Base-by-base conservation (phyloP, 495 filamentous ascomycete genomes). In the Aspergillus diversus region DNA sequence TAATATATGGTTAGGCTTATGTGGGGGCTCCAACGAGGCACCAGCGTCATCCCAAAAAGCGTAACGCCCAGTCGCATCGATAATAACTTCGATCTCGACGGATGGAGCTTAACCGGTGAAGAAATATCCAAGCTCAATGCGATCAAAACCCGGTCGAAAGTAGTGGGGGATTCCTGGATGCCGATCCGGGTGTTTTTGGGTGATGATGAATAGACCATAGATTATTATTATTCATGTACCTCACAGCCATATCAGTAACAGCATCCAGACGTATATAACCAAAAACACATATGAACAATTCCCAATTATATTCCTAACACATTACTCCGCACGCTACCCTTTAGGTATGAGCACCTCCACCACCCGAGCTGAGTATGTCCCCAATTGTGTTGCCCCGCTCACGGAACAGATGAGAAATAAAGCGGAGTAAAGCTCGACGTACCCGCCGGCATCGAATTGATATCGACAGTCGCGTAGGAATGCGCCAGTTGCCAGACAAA, bases 131-230 rank as follows among this genome's bases (percentile, higher is more conserved):
- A 31, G 33, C 48, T 60, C n/a, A 32, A 5, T 60, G 47, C 4
- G 4, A 60, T 60, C 15, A 60, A 39, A 33, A 60, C 57, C 15
- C 15, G 57, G 5, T 39, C 57, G 9, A 60, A 60, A 46, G 57
- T 60, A 12, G 57, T 60, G 16, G 57, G 57, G 2, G 57, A 60
- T 42, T 15, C 31, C 2, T 60, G 57, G 57, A 60, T 60, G 57
- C 57, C 57, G 11, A 52, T 60, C 2, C 47, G 57, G 17, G 47
- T 60, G 3, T 60, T 60, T 12, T 13, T 31, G 2, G 57, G 47
- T 0, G 57, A 60, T 42, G 57, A 60, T 37, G 57, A 60, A 47
- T 60, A 60, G 57, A 42, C 1, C 21, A 27, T 27, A 27, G 21
- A 27, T 27, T 27, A 27, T 27, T 27, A 27, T 27, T 27, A 27